Base-by-base conservation (phyloP, 139 green algal species). In the Chlamydomonas applanata region DNA sequence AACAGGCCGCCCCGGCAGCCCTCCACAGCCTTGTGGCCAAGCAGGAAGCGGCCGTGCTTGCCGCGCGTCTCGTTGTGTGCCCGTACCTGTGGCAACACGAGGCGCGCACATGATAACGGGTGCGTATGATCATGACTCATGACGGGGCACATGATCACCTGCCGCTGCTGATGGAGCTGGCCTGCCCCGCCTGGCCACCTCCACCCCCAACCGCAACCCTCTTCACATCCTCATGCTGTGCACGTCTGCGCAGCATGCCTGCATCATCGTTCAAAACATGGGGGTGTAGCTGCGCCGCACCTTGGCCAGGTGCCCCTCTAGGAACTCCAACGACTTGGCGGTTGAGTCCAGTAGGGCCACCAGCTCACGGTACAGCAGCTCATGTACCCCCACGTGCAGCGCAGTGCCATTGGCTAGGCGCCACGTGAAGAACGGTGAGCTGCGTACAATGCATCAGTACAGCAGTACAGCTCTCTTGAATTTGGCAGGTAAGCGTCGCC, bases 361-460 rank as follows among this genome's bases (percentile, higher is more conserved):
- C 0, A 86, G 72, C 1, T 83, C 81, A 29, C 71, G 71, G 72
- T 86, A 86, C 35, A 86, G 72, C 27, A 40, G 62, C 52, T 82
- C 76, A 30, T 46, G 44, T 44, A 86, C 45, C 19, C 76, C 75
- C 56, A 86, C 81, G 64, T 86, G 81, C 69, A 86, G 44, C 1
- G 62, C 81, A 54, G 57, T 63, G 40, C 81, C 81, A 71, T 77
- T 78, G 60, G 81, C 71, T 2, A 80, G 67, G 36, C 76, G 69
- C 81, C 81, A 86, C 13, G 81, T 86, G 63, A 86, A 86, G 67
- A 83, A 86, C 13, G 81, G 81, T 0, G 61, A 69, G 52, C 69
- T 79, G 75, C 34, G 40, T 49, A 19, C 40, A 49, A 49, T 49
- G 7, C 40, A 49, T n/a, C n/a, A 49, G 40, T 11, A 49, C 40